Evolutionary conservation across 805 yeast genomes (phyloP), one percentile per base, ranked within the genome.

Genomic region (Myxozyma melibiosi): DNA sequence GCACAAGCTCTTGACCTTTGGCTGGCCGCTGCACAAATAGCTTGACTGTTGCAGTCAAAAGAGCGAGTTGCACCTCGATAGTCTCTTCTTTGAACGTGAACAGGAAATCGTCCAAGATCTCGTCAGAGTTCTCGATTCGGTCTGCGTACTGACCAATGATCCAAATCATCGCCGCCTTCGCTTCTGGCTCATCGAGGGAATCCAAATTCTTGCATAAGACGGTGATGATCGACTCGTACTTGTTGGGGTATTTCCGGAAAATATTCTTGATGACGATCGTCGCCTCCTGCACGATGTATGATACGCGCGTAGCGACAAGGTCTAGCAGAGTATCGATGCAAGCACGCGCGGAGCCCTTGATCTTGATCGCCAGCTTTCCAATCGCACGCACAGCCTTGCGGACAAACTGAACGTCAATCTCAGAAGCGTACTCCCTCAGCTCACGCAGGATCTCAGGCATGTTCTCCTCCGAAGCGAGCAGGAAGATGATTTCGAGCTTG

Each of bases 341-440:
- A 24, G 76, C 76, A 4, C 76, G 73, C 0, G 91, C 84, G 0
- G 88, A 83, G 7, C 70, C 70, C 25, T 82, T 83, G 14, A 90
- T 72, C 67, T 88, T 89, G 27, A 90, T 83, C 0, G 97, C 96
- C 20, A 92, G 74, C 67, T 90, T 88, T 1, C 97, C 97, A 60
- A 92, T 83, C 0, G 96, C 96, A 57, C 96, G 74, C 2, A 92
- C 83, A 0, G 97, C 90, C 66, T 90, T 88, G 54, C 96, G 76
- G 1, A 91, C 88, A 85, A 90, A 89, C 56, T 86, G 86, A 24
- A 84, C 80, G 70, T 91, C 97, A 13, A 88, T 84, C 66, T 89
- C 96, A 0, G 90, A 81, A 3, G 96, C 95, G 70, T 91, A 91
- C 65, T 87, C 96, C 61, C 84, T 86, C 51, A 91, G 71, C 68